These are phyloP conservation scores for Plantago major DNA, from an alignment of 257 asterid species.

Conservation along the genomic window DNA sequence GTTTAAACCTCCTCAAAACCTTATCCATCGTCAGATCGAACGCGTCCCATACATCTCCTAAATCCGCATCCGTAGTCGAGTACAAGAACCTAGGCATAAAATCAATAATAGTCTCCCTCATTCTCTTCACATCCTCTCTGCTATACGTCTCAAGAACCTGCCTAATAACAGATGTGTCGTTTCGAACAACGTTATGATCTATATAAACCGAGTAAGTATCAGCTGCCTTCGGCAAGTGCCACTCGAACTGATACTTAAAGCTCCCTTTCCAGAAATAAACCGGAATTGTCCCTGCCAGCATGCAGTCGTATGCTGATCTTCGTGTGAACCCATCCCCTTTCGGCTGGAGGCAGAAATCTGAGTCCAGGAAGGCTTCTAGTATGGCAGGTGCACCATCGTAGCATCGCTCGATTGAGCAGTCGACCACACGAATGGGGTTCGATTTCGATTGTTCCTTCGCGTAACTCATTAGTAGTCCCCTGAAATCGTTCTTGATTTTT, in stretches of 20 bases:
- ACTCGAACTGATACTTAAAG: slow-evolving; percentile 43
- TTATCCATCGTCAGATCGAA: slow-evolving; percentile 43
- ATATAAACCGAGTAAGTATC: slow-evolving; percentile 38
- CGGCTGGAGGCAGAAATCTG: slow-evolving; percentile 61
- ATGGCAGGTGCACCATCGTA: slow-evolving; percentile 49
- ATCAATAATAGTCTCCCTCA: slow-evolving; percentile 32
- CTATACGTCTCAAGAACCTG: slow-evolving; percentile 21
- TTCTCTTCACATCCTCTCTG: slow-evolving; percentile 25
- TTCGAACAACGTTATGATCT: slow-evolving; percentile 39
- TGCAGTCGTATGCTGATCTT: slow-evolving; percentile 51
- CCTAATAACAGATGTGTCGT: slow-evolving; percentile 26
- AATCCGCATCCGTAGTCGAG: slow-evolving; percentile 25
- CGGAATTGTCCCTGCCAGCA: slow-evolving; percentile 63
- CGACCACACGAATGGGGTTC: slow-evolving; percentile 44
- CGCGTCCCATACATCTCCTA: slow-evolving; percentile 29
- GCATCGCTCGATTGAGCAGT: slow-evolving; percentile 52
- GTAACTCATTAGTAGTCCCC: slow-evolving; percentile 34
- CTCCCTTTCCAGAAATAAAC: slow-evolving; percentile 51
- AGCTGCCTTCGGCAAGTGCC: slow-evolving; percentile 45
- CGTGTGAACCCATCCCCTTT: slow-evolving; percentile 61
- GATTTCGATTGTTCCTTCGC: slow-evolving; percentile 37
- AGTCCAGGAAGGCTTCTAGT: slow-evolving; percentile 44
- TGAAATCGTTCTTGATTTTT: slow-evolving; percentile 44
- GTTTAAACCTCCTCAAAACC: slow-evolving; percentile 36
- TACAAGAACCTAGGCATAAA: slow-evolving; percentile 40